A percentile compares a stretch with the other conserved stretches of the same genome.
Conservation (phyloP, 768 basidiomycete species). For the Leucocoprinus birnbaumii region DNA sequence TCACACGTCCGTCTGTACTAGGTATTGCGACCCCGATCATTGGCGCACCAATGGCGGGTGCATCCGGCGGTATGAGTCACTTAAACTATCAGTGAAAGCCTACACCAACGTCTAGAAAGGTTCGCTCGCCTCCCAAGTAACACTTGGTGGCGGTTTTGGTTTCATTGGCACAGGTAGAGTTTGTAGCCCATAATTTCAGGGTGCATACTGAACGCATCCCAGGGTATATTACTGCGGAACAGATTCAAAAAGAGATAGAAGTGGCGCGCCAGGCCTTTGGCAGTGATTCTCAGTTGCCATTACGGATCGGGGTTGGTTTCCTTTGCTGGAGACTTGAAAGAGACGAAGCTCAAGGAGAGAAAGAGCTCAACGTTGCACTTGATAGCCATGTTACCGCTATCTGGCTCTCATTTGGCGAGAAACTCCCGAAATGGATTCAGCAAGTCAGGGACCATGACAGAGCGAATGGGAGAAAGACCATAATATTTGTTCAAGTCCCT, state of each 20-base stretch:
- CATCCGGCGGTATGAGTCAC: constrained; percentile 46
- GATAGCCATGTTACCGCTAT: constrained; percentile 58
- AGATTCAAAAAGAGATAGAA: constrained; percentile 47
- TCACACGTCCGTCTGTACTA: constrained; percentile 18
- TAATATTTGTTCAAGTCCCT: constrained; percentile 65
- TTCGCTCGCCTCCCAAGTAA: constrained; percentile 55
- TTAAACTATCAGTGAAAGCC: constrained; percentile 1
- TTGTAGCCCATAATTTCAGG: neutral
- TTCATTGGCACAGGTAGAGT: constrained; percentile 62
- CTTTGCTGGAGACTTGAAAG: constrained; percentile 70
- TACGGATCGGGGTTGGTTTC: constrained; percentile 74
- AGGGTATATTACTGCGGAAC: constrained; percentile 48
- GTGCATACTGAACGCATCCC: neutral
- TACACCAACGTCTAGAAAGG: constrained; percentile 25
- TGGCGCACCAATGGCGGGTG: constrained; percentile 69
- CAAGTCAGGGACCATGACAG: constrained; percentile 55
- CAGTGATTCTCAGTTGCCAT: constrained; percentile 27
- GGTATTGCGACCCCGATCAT: constrained; percentile 60
- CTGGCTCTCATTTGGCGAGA: constrained; percentile 72
- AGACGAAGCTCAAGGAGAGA: constrained; percentile 30
- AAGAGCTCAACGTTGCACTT: constrained; percentile 47
- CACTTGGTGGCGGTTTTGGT: constrained; percentile 71
- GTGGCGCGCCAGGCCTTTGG: constrained; percentile 46
- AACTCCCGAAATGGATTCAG: constrained; percentile 57
- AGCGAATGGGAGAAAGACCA: constrained; percentile 34